These are phyloP conservation scores for Phytopythium mirpurense DNA, from an alignment of 352 stramenopile genomes.

Conservation along the genomic window DNA sequence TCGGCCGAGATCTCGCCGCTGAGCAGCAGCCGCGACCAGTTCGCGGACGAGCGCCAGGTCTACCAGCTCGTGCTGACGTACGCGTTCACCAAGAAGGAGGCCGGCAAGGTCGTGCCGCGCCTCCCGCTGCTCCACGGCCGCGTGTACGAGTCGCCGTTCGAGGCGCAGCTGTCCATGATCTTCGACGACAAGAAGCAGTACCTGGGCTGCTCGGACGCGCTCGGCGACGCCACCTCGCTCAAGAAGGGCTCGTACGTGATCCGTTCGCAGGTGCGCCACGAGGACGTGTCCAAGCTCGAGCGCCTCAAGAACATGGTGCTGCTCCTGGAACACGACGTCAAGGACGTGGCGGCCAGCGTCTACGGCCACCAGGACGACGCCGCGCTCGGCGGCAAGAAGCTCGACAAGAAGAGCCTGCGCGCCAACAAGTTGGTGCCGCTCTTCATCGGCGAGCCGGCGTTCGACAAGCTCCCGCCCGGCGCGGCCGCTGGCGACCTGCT, in stretches of 20 bases:
- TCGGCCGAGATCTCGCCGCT: constrained; percentile 74
- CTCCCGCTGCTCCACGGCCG: constrained; percentile 77
- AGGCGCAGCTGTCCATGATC: constrained; percentile 90
- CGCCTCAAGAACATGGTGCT: constrained; percentile 79
- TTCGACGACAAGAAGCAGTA: constrained; percentile 95
- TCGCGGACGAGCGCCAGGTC: constrained; percentile 80
- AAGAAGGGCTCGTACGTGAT: constrained; percentile 87
- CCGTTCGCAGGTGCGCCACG: constrained; percentile 72
- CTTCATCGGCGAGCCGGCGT: constrained; percentile 66
- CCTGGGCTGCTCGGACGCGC: constrained; percentile 80
- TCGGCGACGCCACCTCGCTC: constrained; percentile 67
- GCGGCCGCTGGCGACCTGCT: constrained; percentile 56
- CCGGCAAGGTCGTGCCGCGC: constrained; percentile 73
- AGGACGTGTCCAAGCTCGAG: constrained; percentile 78
- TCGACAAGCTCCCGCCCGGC: constrained; percentile 65
- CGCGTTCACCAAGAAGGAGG: constrained; percentile 83
- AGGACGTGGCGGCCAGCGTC: constrained; percentile 57
- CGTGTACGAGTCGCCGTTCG: constrained; percentile 93
- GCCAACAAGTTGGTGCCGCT: constrained; percentile 57
- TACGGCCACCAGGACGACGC: constrained; percentile 67
- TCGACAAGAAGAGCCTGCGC: constrained; percentile 41
- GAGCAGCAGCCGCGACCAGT: constrained; percentile 72
- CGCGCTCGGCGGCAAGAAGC: constrained; percentile 45
- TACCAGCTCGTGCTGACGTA: constrained; percentile 91
- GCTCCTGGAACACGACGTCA: constrained; percentile 66